Conservation (phyloP, 139 green algal genomes). For the Tetradesmus obliquus region DNA sequence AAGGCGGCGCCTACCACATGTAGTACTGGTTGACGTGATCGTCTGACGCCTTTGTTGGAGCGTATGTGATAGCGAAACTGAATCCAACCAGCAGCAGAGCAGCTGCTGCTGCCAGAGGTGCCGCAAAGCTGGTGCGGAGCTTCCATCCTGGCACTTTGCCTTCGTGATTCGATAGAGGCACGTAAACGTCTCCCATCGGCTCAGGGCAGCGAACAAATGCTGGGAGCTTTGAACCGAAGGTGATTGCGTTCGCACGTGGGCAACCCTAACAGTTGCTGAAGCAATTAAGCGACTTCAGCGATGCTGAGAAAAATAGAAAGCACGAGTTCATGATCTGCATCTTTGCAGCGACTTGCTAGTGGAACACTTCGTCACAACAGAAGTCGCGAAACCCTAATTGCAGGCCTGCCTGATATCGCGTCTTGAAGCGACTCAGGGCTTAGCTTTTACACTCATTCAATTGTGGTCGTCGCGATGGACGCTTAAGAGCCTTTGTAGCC, state of each 20-base stretch:
- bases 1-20: conserved; percentile 35
- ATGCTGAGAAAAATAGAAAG: background rate
- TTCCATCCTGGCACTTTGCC: background rate
- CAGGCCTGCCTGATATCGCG: background rate
- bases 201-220: background rate
- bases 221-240: background rate
- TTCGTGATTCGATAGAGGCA: background rate
- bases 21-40: conserved; percentile 55
- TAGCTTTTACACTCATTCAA: background rate
- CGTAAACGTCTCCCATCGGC: background rate
- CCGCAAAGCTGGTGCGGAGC: conserved; percentile 18
- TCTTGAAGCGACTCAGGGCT: background rate
- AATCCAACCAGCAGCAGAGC: conserved; percentile 17
- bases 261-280: background rate
- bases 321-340: background rate
- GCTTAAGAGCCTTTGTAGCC: background rate
- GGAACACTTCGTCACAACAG: background rate
- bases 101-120: conserved; percentile 1
- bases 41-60: background rate
- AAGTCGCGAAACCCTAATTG: background rate
- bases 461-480: background rate
- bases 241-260: background rate
- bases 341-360: background rate
- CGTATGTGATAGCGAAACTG: conserved; percentile 4
- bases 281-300: background rate